phyloP scores from a whole-genome alignment of 2,329 filamentous ascomycete genomes.

The Fusarium sarcochroum region DNA sequence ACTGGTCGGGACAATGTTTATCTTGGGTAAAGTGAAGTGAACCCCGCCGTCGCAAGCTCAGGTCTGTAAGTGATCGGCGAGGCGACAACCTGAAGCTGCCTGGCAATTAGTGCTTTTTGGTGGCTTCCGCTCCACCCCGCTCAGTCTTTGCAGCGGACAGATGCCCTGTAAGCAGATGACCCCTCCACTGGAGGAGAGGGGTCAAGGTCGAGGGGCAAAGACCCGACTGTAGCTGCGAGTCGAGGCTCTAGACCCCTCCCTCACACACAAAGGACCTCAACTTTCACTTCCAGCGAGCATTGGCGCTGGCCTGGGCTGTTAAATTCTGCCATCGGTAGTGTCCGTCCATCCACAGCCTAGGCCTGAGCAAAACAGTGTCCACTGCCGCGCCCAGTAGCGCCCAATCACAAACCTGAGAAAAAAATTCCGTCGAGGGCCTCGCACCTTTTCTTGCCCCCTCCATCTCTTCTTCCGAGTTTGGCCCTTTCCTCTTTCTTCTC shows the following conservation, averaged over 20 bases:
- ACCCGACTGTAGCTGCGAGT: constrained; percentile 11
- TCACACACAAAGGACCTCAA: constrained; percentile 13
- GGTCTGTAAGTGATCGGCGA: constrained; percentile 24
- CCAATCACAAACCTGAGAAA: constrained; percentile 57
- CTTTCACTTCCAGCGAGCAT: background rate
- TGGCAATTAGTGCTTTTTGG: constrained; percentile 21
- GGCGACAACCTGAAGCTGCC: constrained; percentile 28
- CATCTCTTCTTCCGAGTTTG: constrained; percentile 47
- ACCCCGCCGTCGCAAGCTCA: constrained; percentile 15
- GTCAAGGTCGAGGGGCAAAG: constrained; percentile 32
- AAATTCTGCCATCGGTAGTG: constrained; percentile 41
- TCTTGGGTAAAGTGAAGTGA: background rate
- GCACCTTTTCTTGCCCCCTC: constrained; percentile 54
- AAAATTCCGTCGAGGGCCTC: constrained; percentile 56
- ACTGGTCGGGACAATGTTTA: constrained; percentile 24
- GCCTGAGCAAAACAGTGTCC: constrained; percentile 43
- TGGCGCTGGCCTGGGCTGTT: constrained; percentile 16
- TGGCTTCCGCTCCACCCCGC: constrained; percentile 38
- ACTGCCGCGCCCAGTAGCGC: constrained; percentile 45
- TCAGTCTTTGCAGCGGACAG: constrained; percentile 25
- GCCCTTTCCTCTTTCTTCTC: constrained; percentile 50
- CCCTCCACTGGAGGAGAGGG: constrained; percentile 35
- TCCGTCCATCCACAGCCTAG: constrained; percentile 40
- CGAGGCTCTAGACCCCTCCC: constrained; percentile 20
- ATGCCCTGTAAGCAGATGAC: constrained; percentile 34